Base-by-base conservation (phyloP, 768 basidiomycete species). In the Sutorius australiensis region DNA sequence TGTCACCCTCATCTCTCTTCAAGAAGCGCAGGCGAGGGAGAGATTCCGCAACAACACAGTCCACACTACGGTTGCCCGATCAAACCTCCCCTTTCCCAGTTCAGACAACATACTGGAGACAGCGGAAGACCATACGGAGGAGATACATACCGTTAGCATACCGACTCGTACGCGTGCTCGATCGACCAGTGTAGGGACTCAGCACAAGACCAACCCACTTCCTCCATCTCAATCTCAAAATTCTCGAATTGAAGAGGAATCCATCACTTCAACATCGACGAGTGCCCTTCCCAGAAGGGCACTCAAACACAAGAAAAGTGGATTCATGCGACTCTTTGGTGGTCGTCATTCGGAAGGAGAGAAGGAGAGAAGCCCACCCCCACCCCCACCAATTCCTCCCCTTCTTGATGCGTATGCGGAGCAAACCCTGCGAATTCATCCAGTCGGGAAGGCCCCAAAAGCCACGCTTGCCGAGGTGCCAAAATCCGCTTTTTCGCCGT, bases 281-380 rank as follows among this genome's bases (percentile, higher is more conserved):
- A 57, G 33, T 14, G 34, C 44, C 13, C 21, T 64, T 45, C 62
- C 72, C 27, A 73, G 72, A 10, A 86, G 81, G 60, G 58, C 70
- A 2, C 66, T 92, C 46, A 88, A 80, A 60, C 85, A 86, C 54
- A 90, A 87, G 74, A 91, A 86, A 67, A 91, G 89, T 57, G 89
- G 80, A 3, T 89, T 92, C 64, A 80, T 92, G 84, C 76, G 86
- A 46, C 70, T 92, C 11, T 90, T 92, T 64, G 82, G 84, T 61
- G 76, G 77, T 16, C 77, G 76, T 46, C 57, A 38, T 51, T 51
- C 56, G 12, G 67, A 67, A 45, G 65, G 54, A 24, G 67, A 69
- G 9, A 71, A 57, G 37, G 76, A 80, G 19, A 70, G 64, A 52
- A 64, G 62, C 5, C 67, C 69, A 8, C 78, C 79, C 5, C 67